Percentiles rank a stretch among this genome's conserved stretches.
Evolutionary conservation across 129 eudicot species (phyloP).

Genomic region (Flaveria brownii): DNA sequence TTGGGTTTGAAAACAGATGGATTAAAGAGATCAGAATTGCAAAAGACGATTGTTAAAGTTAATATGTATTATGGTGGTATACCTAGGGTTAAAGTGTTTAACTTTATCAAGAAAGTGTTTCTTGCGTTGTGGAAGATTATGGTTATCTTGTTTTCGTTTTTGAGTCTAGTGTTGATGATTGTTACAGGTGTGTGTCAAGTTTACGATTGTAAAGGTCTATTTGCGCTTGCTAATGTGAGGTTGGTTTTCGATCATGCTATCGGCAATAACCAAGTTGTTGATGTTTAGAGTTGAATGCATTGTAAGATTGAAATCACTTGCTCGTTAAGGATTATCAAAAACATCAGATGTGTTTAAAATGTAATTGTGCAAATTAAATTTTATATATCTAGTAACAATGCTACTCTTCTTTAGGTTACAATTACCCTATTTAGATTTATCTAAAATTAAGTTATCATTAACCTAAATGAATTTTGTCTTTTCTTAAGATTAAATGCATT

Average conservation of each 20-base stretch:
- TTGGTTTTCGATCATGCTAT: background rate
- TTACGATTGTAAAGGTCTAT: constrained; percentile 16
- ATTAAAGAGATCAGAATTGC: constrained; percentile 19
- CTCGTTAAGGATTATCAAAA: too few relatives aligned
- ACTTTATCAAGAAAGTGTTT: constrained; percentile 20
- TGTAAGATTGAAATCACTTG: background rate
- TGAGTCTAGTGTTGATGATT: constrained; percentile 20
- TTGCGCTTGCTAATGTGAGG: background rate
- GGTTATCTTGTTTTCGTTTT: background rate
- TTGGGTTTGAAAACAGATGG: background rate
- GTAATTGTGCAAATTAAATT: too few relatives aligned
- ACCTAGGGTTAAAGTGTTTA: constrained; percentile 30
- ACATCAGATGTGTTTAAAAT: too few relatives aligned
- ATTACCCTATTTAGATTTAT: too few relatives aligned
- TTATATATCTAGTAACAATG: too few relatives aligned
- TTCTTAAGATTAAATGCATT: too few relatives aligned
- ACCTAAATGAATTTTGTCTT: too few relatives aligned
- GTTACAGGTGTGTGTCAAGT: constrained; percentile 26
- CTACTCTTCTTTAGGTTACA: too few relatives aligned
- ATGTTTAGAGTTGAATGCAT: constrained; percentile 16
- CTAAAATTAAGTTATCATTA: too few relatives aligned
- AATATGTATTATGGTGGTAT: constrained; percentile 11
- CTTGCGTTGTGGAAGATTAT: constrained; percentile 25
- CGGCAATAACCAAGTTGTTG: background rate
- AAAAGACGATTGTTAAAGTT: constrained; percentile 15